Percentiles rank a stretch among this genome's conserved stretches.
Conservation (phyloP, 768 basidiomycete species). For the Psilocybe cyanescens region DNA sequence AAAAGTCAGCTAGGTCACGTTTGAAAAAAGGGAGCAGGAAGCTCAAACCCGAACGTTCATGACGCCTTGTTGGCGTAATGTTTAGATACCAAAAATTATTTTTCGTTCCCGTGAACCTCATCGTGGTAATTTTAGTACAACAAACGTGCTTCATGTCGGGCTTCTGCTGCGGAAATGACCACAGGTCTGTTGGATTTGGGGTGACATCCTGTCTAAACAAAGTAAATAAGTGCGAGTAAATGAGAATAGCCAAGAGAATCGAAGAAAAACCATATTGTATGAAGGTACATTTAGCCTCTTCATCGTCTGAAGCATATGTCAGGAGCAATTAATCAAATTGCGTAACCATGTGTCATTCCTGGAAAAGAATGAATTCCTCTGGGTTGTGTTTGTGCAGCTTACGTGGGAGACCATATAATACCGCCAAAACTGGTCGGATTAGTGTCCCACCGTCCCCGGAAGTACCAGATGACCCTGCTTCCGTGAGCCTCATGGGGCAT, state of each 20-base stretch:
- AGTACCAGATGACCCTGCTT: conserved; percentile 6
- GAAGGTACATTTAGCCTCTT: background rate
- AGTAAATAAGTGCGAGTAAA: background rate
- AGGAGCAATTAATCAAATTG: conserved; percentile 3
- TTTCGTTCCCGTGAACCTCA: background rate
- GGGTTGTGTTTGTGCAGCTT: background rate
- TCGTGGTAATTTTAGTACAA: background rate
- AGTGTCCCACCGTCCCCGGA: background rate
- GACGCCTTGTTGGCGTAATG: background rate
- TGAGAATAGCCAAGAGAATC: no score
- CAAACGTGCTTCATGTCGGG: background rate
- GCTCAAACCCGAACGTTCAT: background rate
- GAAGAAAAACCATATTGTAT: no score
- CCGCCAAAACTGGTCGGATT: background rate
- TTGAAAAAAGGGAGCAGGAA: background rate
- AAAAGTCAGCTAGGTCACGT: background rate
- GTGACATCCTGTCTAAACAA: background rate
- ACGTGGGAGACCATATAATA: conserved; percentile 12
- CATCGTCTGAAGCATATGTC: background rate
- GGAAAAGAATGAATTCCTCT: conserved; percentile 2
- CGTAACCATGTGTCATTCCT: conserved; percentile 10
- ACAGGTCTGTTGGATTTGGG: background rate
- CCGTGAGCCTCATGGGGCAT: background rate
- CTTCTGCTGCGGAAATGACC: background rate
- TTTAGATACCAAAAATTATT: background rate